Base-by-base conservation (phyloP, 352 stramenopile species). In the Phytophthora hibernalis region DNA sequence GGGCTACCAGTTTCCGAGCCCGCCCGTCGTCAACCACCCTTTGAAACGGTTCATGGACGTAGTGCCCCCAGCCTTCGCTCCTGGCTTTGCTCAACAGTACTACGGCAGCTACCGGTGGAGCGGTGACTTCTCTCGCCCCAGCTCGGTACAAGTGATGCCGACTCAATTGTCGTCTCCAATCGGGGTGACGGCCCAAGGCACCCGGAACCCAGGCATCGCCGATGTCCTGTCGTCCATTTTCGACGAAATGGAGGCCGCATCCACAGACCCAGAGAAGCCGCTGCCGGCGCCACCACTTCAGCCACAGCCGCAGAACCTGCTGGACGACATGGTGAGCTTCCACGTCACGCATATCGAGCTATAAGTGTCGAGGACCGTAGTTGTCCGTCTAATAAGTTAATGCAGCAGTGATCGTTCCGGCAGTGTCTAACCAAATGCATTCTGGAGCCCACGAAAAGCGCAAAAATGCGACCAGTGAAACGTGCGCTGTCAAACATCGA, bases 301-400 rank as follows among this genome's bases (percentile, higher is more conserved):
- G 42, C 52, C 51, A 15, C 65, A 70, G 24, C 20, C 51, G 26
- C 63, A 74, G 44, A 79, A 72, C 40, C 31, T 83, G 22, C 42
- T 83, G 18, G 76, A 83, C 49, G 72, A 81, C 22, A 80, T 83
- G 62, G 71, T 83, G 33, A 74, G 64, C 62, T 83, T 82, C 54
- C 72, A 83, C 45, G 70, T 82, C 50, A 58, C 55, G 54, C 65
- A 76, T 28, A 76, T 79, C 45, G 51, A 74, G 61, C 50, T 69
- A 42, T 72, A 50, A 56, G 38, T 38, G 16, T 49, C 24, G 16
- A 47, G 31, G 24, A 54, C 13, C 15, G 15, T 59, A 24, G 20
- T 67, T 30, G 33, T 43, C 49, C 55, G 40, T 47, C 28, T 48
- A 71, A 54, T 60, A 70, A 72, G 28, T 68, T 64, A 72, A 70